Evolutionary conservation across 2,329 filamentous ascomycete genomes (phyloP).

Genomic region (Cadophora gregata): DNA sequence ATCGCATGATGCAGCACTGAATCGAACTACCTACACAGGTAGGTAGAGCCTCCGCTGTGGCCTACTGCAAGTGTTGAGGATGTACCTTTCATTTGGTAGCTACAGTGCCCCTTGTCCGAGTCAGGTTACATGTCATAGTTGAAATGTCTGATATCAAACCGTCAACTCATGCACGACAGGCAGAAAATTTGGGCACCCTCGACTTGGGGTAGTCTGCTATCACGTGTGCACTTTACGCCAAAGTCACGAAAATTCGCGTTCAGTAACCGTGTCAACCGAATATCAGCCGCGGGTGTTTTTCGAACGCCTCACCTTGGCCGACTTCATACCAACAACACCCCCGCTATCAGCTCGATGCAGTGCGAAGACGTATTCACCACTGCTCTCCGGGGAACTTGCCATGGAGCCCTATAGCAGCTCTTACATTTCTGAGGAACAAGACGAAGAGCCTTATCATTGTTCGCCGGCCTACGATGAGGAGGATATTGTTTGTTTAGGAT

Average conservation of each 20-base stretch:
- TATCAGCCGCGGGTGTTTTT: background rate
- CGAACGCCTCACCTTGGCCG: background rate
- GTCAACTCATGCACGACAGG: too few relatives aligned
- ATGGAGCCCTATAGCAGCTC: slow-evolving; percentile 20
- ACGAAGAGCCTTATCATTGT: slow-evolving; percentile 54
- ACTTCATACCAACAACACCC: slow-evolving; percentile 7
- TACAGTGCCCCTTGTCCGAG: too few relatives aligned
- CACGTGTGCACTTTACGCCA: slow-evolving; percentile 20
- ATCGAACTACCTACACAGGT: too few relatives aligned
- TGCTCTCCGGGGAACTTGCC: background rate
- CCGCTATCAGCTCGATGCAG: slow-evolving; percentile 16
- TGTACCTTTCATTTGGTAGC: too few relatives aligned
- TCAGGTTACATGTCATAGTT: too few relatives aligned
- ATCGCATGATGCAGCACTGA: too few relatives aligned
- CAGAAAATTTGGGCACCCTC: too few relatives aligned
- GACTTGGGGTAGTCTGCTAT: background rate
- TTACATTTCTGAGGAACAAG: slow-evolving; percentile 17
- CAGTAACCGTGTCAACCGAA: slow-evolving; percentile 13
- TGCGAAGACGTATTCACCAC: background rate
- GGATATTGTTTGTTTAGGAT: slow-evolving; percentile 61
- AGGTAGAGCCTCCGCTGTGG: too few relatives aligned
- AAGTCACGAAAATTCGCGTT: slow-evolving; percentile 17
- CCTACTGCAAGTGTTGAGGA: too few relatives aligned
- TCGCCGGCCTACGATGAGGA: slow-evolving; percentile 49
- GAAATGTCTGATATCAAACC: too few relatives aligned